phyloP scores from a whole-genome alignment of 371 early-diverging fungal genomes.

The Haplosporangium sp. region DNA sequence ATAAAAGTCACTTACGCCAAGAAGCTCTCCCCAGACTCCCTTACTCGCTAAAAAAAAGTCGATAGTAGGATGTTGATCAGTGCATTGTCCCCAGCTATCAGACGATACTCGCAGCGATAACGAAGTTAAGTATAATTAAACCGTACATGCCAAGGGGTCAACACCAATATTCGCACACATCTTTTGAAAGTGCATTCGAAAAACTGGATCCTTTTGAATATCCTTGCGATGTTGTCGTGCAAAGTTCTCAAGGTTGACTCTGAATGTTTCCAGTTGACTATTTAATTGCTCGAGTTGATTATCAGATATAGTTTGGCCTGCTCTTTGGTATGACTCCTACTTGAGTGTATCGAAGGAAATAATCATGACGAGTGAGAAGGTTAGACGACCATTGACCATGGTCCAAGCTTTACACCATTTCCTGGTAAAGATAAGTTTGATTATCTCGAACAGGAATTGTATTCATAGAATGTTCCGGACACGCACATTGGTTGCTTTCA shows the following conservation, averaged over 20 bases:
- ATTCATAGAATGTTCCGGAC: not conserved
- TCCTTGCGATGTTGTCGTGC: slow-evolving; percentile 88
- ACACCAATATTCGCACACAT: slow-evolving; percentile 96
- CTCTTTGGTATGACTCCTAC: slow-evolving; percentile 67
- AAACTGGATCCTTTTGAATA: slow-evolving; percentile 88
- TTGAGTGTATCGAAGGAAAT: not conserved
- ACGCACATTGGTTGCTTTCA: slow-evolving; percentile 43
- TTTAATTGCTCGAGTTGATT: slow-evolving; percentile 72
- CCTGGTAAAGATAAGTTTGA: not conserved
- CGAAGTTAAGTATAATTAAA: too few species aligned
- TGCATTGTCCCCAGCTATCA: too few species aligned
- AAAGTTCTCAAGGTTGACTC: slow-evolving; percentile 86
- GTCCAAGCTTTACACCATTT: not conserved
- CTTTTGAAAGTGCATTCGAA: slow-evolving; percentile 91
- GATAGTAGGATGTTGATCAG: too few species aligned
- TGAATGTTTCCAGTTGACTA: slow-evolving; percentile 82
- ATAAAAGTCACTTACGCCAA: slow-evolving; percentile 98
- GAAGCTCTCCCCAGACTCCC: slow-evolving; percentile 92
- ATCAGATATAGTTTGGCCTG: slow-evolving; percentile 67
- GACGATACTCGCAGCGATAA: too few species aligned
- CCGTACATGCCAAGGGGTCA: slow-evolving; percentile 92
- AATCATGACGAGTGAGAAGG: not conserved
- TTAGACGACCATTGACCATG: not conserved
- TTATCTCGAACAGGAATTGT: not conserved
- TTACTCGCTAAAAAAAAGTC: slow-evolving; percentile 79